Percentiles rank a stretch among this genome's conserved stretches.
These are phyloP conservation scores for Eutrema salsugineum DNA, from an alignment of 441 rosid genomes.

Conservation along the genomic window DNA sequence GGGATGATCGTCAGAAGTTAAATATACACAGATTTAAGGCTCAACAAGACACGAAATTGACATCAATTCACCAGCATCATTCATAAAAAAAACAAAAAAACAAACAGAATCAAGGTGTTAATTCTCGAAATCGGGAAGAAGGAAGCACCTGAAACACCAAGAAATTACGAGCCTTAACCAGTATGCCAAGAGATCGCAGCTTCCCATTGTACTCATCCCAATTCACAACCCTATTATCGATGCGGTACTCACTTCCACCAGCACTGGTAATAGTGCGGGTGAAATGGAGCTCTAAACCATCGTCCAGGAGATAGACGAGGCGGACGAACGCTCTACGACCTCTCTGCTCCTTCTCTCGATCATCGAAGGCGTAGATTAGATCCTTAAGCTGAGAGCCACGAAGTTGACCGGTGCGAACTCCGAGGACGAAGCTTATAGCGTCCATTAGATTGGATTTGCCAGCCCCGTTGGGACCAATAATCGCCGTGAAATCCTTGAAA, in stretches of 20 bases:
- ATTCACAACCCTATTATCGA: constrained; percentile 74
- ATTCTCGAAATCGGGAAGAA: not conserved
- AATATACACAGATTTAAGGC: constrained; percentile 2
- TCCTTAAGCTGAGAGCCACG: constrained; percentile 98
- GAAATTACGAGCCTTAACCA: constrained; percentile 97
- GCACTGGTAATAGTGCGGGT: constrained; percentile 71
- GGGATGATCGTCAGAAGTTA: not conserved
- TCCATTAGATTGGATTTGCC: constrained; percentile 99
- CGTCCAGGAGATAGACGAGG: constrained; percentile 66
- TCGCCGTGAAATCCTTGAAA: constrained; percentile 96
- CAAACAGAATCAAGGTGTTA: not conserved
- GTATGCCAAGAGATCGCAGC: constrained; percentile 82
- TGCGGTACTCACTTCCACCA: constrained; percentile 90
- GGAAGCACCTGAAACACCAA: constrained; percentile 86
- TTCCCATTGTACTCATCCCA: constrained; percentile 89
- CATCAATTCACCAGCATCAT: not conserved
- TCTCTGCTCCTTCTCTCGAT: constrained; percentile 88
- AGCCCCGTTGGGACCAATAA: constrained; percentile 97
- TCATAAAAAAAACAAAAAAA: not conserved
- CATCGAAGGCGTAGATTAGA: constrained; percentile 91
- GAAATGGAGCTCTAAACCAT: constrained; percentile 79
- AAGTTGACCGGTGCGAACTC: constrained; percentile 95
- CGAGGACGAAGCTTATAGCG: constrained; percentile 99
- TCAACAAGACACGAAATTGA: not conserved
- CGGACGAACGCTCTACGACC: constrained; percentile 89